These are phyloP conservation scores for Corymbia citriodora DNA, from an alignment of 441 rosid species.

Conservation along the genomic window DNA sequence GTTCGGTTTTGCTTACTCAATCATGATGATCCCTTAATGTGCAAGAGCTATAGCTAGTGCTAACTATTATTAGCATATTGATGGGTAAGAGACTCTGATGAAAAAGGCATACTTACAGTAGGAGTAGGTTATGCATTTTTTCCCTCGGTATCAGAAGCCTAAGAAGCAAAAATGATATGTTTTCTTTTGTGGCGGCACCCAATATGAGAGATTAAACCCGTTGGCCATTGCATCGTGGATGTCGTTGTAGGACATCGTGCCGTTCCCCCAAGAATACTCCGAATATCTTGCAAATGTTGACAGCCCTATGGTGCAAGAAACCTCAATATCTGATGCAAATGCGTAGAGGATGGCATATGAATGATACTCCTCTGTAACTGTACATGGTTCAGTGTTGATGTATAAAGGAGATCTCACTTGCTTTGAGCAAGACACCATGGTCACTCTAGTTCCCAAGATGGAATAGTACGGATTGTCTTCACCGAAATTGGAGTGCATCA, in stretches of 20 bases:
- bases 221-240: not conserved
- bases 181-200: fast-evolving
- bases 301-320: not conserved
- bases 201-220: too few relatives aligned
- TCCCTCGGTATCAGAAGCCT: fast-evolving
- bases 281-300: fast-evolving
- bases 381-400: not conserved
- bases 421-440: not conserved
- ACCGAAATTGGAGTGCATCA: fast-evolving
- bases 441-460: not conserved
- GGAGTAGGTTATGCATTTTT: fast-evolving
- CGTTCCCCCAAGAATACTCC: not conserved
- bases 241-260: not conserved
- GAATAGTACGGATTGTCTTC: fast-evolving
- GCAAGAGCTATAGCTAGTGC: not conserved
- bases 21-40: not conserved
- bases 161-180: fast-evolving
- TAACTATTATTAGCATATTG: too few relatives aligned
- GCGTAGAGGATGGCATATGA: fast-evolving
- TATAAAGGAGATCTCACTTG: not conserved
- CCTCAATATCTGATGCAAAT: fast-evolving
- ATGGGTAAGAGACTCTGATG: not conserved
- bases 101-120: fast-evolving
- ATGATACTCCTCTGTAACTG: not conserved
- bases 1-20: not conserved